phyloP scores from a whole-genome alignment of 768 basidiomycete genomes.

The Mycena belliarum region DNA sequence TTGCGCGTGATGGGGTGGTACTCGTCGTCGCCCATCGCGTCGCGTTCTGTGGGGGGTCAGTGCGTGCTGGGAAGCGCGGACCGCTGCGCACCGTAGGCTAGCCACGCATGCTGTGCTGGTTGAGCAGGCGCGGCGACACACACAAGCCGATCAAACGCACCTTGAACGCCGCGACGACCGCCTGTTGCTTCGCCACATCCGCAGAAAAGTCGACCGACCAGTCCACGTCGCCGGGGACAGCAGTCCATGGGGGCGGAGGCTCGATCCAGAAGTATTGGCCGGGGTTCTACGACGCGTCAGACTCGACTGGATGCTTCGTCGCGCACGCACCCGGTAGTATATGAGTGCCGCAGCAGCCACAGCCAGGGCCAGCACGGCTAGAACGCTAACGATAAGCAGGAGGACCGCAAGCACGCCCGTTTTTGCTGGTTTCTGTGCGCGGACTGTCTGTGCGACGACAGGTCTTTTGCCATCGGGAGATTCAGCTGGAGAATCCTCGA shows the following conservation, averaged over 20 bases:
- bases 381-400: background rate
- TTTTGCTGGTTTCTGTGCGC: no score
- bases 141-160: constrained; percentile 38
- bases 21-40: constrained; percentile 91
- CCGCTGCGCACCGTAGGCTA: constrained; percentile 78
- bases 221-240: constrained; percentile 2
- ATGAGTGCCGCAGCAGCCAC: constrained; percentile 7
- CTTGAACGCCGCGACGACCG: constrained; percentile 77
- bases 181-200: constrained; percentile 64
- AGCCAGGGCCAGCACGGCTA: background rate
- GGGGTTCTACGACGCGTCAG: constrained; percentile 3
- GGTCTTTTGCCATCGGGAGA: constrained; percentile 1
- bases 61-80: no score
- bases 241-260: constrained; percentile 1
- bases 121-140: background rate
- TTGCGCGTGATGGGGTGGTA: constrained; percentile 79
- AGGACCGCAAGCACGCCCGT: background rate
- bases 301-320: background rate
- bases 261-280: constrained; percentile 10
- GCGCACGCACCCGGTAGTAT: constrained; percentile 7
- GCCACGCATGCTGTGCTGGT: constrained; percentile 72
- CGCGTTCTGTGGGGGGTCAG: no score
- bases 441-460: constrained; percentile 6
- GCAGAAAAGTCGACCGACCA: constrained; percentile 36
- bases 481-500: background rate